phyloP scores from a whole-genome alignment of 345 rosid species.

The Gossypium stocksii region DNA sequence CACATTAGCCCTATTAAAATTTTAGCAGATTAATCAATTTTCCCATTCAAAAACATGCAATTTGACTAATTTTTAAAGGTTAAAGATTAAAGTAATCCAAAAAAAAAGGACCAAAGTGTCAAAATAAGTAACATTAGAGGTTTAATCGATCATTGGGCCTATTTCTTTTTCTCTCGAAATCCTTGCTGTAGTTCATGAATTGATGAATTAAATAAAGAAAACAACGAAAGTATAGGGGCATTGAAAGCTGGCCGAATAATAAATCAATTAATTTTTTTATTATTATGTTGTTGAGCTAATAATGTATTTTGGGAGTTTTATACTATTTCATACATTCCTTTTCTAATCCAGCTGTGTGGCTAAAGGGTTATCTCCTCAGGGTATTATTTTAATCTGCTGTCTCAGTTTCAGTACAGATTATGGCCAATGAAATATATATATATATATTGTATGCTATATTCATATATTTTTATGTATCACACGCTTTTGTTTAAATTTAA shows the following conservation, averaged over 20 bases:
- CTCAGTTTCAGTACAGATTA: neutral
- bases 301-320: neutral
- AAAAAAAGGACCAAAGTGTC: too few relatives aligned
- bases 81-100: too few relatives aligned
- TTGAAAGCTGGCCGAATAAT: conserved; percentile 23
- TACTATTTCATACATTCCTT: neutral
- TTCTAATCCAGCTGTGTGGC: neutral
- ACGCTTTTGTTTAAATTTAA: too few relatives aligned
- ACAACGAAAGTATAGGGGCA: neutral
- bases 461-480: neutral
- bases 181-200: conserved; percentile 13
- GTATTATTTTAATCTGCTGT: neutral
- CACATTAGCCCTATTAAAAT: too few relatives aligned
- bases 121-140: too few relatives aligned
- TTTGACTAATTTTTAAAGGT: too few relatives aligned
- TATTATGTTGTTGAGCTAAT: neutral
- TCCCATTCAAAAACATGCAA: too few relatives aligned
- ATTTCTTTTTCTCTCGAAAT: neutral
- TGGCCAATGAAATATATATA: neutral
- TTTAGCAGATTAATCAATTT: too few relatives aligned
- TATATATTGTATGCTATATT: neutral
- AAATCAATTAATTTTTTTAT: neutral
- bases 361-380: neutral
- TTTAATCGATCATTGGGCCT: too few relatives aligned
- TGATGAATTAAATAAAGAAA: conserved; percentile 8